Evolutionary conservation across 2,329 filamentous ascomycete genomes (phyloP).

Genomic region (Penicillium fuscoglaucum): DNA sequence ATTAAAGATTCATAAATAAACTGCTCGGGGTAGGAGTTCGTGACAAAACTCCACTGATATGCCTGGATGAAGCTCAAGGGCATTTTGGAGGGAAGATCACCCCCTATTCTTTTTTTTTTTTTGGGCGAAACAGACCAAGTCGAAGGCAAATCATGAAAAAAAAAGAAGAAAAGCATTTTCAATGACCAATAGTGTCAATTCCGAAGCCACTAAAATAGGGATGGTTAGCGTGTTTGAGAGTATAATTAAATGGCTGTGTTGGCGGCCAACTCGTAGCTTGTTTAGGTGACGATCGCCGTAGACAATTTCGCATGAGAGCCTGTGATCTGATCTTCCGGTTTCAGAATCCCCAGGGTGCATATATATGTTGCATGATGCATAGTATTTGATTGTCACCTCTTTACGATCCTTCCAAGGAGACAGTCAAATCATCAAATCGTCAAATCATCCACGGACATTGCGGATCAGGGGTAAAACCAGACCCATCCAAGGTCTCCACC

Average conservation of each 20-base stretch:
- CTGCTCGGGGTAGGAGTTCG: slow-evolving; percentile 24
- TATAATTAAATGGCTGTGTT: slow-evolving; percentile 15
- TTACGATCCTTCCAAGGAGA: neutral
- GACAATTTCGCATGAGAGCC: slow-evolving; percentile 23
- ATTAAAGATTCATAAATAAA: neutral
- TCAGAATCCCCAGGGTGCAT: slow-evolving; percentile 18
- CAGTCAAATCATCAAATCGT: neutral
- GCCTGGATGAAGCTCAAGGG: slow-evolving; percentile 7
- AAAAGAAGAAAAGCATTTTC: slow-evolving; percentile 1
- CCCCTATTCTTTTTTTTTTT: slow-evolving; percentile 2
- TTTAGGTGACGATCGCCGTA: slow-evolving; percentile 24
- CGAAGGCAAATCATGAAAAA: neutral
- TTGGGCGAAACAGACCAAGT: neutral
- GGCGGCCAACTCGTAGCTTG: slow-evolving; percentile 15
- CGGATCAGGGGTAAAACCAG: slow-evolving; percentile 15
- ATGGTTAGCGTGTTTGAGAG: slow-evolving; percentile 24
- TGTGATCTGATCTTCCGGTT: slow-evolving; percentile 23
- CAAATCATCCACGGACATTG: neutral
- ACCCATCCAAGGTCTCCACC: slow-evolving; percentile 28
- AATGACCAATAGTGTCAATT: slow-evolving; percentile 17
- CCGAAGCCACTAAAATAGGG: slow-evolving; percentile 13
- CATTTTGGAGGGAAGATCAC: slow-evolving; percentile 3
- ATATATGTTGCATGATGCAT: slow-evolving; percentile 2
- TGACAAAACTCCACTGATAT: slow-evolving; percentile 17
- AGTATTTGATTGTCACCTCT: neutral